A percentile compares a stretch with the other conserved stretches of the same genome.
These are phyloP conservation scores for Rachicladosporium sp. DNA, from an alignment of 2,329 filamentous ascomycete genomes.

Conservation along the genomic window DNA sequence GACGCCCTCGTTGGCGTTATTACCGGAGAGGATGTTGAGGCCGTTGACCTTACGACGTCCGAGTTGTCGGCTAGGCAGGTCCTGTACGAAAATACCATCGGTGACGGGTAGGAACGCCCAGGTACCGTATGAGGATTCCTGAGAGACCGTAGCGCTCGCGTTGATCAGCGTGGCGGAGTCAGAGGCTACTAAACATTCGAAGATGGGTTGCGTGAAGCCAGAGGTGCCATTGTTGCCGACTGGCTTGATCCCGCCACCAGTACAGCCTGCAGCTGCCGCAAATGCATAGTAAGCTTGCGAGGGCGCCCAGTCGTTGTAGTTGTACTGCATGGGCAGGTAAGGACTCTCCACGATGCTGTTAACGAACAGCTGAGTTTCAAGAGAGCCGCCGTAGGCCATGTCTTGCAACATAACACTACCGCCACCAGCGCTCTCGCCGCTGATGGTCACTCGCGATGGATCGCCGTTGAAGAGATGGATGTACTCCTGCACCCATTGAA, in stretches of 20 bases:
- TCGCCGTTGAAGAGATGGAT: slow-evolving; percentile 37
- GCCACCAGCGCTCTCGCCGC: slow-evolving; percentile 28
- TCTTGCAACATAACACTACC: slow-evolving; percentile 28
- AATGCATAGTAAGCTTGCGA: slow-evolving; percentile 36
- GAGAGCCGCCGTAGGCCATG: slow-evolving; percentile 16
- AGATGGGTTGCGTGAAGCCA: no score
- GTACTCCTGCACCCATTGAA: slow-evolving; percentile 40
- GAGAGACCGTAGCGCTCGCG: slow-evolving; percentile 14
- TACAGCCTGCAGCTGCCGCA: slow-evolving; percentile 30
- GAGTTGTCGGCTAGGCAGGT: slow-evolving; percentile 27
- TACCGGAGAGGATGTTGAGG: slow-evolving; percentile 25
- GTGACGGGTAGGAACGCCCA: slow-evolving; percentile 34
- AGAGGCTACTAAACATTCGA: no score
- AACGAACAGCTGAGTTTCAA: slow-evolving; percentile 15
- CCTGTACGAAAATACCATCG: slow-evolving; percentile 28
- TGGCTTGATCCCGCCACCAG: no score
- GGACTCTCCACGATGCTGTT: slow-evolving; percentile 33
- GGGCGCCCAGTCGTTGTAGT: slow-evolving; percentile 34
- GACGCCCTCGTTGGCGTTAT: slow-evolving; percentile 41
- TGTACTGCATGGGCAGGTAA: slow-evolving; percentile 44
- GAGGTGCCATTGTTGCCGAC: no score
- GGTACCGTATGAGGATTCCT: slow-evolving; percentile 25
- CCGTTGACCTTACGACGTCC: slow-evolving; percentile 27
- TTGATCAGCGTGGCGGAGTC: no score
- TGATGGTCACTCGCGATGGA: slow-evolving; percentile 31